These are phyloP conservation scores for Microbotryum scabiosae DNA, from an alignment of 1,284 basidiomycete species.

Conservation along the genomic window DNA sequence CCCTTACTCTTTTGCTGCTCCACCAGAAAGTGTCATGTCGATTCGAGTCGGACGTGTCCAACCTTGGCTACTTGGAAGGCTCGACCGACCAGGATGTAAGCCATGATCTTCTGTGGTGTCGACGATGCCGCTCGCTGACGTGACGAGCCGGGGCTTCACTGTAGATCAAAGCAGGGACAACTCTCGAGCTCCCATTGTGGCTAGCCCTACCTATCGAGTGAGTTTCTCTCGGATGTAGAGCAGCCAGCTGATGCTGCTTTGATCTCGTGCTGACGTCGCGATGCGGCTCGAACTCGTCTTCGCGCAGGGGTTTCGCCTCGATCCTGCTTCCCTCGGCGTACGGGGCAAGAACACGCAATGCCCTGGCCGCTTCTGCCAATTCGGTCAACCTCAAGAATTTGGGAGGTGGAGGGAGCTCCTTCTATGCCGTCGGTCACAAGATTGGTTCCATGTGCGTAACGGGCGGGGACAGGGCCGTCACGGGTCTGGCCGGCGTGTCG, in stretches of 20 bases:
- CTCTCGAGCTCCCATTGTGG: conserved; percentile 37
- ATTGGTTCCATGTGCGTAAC: conserved; percentile 24
- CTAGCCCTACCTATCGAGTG: conserved; percentile 29
- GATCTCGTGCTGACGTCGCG: background rate
- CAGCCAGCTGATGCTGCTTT: background rate
- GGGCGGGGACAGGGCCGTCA: background rate
- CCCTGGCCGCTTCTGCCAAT: conserved; percentile 32
- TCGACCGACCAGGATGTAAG: conserved; percentile 35
- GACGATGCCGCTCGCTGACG: background rate
- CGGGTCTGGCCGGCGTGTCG: background rate
- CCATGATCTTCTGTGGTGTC: background rate
- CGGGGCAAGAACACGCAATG: conserved; percentile 33
- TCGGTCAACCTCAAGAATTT: conserved; percentile 35
- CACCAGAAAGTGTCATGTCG: conserved; percentile 35
- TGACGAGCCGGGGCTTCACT: background rate
- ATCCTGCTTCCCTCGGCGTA: conserved; percentile 35
- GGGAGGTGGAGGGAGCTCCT: conserved; percentile 33
- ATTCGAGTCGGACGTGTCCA: conserved; percentile 32
- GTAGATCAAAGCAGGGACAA: conserved; percentile 32
- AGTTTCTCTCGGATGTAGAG: background rate
- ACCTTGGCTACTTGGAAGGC: conserved; percentile 36
- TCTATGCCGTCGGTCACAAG: conserved; percentile 32
- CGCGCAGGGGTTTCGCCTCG: conserved; percentile 2
- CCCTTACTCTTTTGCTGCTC: background rate
- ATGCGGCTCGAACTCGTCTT: background rate